These are phyloP conservation scores for Thuja plicata DNA, from an alignment of 83 land plant genomes.

Conservation along the genomic window DNA sequence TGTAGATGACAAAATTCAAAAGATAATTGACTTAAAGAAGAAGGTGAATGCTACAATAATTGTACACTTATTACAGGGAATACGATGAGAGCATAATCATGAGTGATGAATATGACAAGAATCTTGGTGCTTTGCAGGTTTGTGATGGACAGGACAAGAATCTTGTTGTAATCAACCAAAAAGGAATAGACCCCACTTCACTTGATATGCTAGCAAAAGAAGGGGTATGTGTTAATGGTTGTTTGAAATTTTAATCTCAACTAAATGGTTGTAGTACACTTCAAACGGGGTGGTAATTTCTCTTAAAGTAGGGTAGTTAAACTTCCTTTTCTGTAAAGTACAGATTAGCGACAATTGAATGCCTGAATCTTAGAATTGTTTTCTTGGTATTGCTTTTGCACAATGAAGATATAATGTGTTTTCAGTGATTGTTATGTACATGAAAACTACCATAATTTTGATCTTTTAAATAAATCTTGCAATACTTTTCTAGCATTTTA, in stretches of 20 bases:
- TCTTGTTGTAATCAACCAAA: constrained; percentile 97
- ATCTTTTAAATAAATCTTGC: not conserved
- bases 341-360: not conserved
- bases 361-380: not conserved
- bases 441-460: not conserved
- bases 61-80: not conserved
- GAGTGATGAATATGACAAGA: not conserved
- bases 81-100: not conserved
- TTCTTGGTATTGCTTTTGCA: not conserved
- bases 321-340: not conserved
- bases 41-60: constrained; percentile 38
- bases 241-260: not conserved
- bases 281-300: not conserved
- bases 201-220: constrained; percentile 88
- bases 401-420: not conserved
- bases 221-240: constrained; percentile 61
- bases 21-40: constrained; percentile 91
- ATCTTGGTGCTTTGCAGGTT: constrained; percentile 51
- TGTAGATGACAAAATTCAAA: constrained; percentile 91
- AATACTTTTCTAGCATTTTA: no score
- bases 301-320: not conserved
- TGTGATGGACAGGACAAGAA: constrained; percentile 84
- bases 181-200: constrained; percentile 97
- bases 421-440: not conserved
- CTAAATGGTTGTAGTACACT: not conserved